A percentile compares a stretch with the other conserved stretches of the same genome.
phyloP scores from a whole-genome alignment of 2,329 filamentous ascomycete species.

The Whalleya microplaca region DNA sequence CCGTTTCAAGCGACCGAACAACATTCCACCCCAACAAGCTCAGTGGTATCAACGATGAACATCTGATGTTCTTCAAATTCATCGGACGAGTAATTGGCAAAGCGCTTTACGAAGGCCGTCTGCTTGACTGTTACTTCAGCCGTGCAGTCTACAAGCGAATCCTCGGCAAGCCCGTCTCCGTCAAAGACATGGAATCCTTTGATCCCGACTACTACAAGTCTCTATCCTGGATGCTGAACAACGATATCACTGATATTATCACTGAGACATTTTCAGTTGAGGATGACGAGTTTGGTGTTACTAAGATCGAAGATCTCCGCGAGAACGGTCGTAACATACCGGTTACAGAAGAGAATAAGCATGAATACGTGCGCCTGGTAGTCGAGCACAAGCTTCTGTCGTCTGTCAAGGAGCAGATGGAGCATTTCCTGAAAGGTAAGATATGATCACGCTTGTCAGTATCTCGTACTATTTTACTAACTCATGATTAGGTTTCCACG shows the following conservation, averaged over 20 bases:
- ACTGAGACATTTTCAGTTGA: slow-evolving; percentile 95
- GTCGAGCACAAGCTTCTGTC: slow-evolving; percentile 92
- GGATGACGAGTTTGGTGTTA: slow-evolving; percentile 91
- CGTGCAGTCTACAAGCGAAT: slow-evolving; percentile 98
- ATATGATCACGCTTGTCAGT: slow-evolving; percentile 7
- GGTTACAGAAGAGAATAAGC: slow-evolving; percentile 98
- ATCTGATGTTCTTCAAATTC: slow-evolving; percentile 98
- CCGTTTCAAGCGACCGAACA: slow-evolving; percentile 94
- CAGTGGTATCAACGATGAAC: slow-evolving; percentile 92
- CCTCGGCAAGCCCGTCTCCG: slow-evolving; percentile 88
- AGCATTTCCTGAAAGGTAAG: slow-evolving; percentile 84
- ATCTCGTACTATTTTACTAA: slow-evolving; percentile 35
- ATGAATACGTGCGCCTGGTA: slow-evolving; percentile 92
- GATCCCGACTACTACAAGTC: slow-evolving; percentile 99
- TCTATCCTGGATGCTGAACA: slow-evolving; percentile 96
- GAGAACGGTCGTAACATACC: slow-evolving; percentile 87
- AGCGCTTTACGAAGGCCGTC: slow-evolving; percentile 91
- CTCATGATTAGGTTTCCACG: slow-evolving; percentile 76
- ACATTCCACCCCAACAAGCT: slow-evolving; percentile 98
- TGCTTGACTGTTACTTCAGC: slow-evolving; percentile 98
- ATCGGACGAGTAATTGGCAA: slow-evolving; percentile 98
- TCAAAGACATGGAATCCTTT: slow-evolving; percentile 99
- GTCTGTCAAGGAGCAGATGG: slow-evolving; percentile 92
- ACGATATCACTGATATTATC: slow-evolving; percentile 97
- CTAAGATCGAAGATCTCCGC: slow-evolving; percentile 82